Conservation (phyloP, 73 alveolate species). For the Diophrys appendiculata region DNA sequence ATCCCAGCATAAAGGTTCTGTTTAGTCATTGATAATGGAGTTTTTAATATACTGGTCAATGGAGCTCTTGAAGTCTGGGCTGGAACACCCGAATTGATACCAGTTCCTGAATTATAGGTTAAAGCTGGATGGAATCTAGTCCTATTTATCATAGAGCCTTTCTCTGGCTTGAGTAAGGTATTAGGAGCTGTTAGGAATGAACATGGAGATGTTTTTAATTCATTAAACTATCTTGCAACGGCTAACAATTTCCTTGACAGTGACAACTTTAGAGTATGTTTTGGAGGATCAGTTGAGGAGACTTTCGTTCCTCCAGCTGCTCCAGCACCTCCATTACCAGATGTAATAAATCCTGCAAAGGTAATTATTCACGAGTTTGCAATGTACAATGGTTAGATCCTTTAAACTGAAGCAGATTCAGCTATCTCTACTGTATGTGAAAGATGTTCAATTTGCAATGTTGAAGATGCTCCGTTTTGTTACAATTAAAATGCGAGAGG, state of each 20-base stretch:
- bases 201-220: neutral
- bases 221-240: neutral
- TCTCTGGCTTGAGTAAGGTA: neutral
- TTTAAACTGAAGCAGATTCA: neutral
- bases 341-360: neutral
- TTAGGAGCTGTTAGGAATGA: neutral
- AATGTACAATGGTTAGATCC: neutral
- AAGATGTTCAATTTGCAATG: neutral
- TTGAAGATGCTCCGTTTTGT: neutral
- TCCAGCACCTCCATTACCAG: too few species aligned
- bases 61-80: neutral
- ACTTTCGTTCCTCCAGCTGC: neutral
- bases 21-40: neutral
- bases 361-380: neutral
- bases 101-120: neutral
- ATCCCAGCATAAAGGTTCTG: neutral
- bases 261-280: neutral
- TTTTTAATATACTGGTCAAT: neutral
- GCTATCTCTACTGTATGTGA: neutral
- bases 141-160: too few species aligned
- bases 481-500: neutral
- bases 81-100: neutral
- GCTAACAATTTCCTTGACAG: neutral
- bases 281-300: neutral
- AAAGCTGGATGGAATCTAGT: neutral